A percentile compares a stretch with the other conserved stretches of the same genome.
These are phyloP conservation scores for Colletotrichum sp. DNA, from an alignment of 2,329 filamentous ascomycete genomes.

Conservation along the genomic window DNA sequence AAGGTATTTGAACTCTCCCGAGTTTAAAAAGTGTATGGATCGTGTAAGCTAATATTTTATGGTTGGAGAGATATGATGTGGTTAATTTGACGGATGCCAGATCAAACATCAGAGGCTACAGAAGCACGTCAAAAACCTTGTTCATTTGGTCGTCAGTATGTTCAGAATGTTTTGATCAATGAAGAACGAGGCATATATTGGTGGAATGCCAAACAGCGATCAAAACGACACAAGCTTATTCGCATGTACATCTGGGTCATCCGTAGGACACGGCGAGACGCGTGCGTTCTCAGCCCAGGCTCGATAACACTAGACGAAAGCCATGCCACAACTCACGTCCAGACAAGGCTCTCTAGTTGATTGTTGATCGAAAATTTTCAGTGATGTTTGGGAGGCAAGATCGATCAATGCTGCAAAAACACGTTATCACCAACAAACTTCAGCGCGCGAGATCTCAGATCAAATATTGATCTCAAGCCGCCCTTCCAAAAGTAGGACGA, in stretches of 20 bases:
- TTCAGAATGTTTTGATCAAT: not conserved
- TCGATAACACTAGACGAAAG: not conserved
- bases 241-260: not conserved
- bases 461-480: not conserved
- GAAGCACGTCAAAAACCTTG: not conserved
- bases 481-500: not conserved
- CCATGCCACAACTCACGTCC: rapidly evolving
- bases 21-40: too few species aligned
- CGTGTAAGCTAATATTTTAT: too few species aligned
- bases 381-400: not conserved
- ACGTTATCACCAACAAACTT: not conserved
- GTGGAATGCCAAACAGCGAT: not conserved
- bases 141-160: not conserved
- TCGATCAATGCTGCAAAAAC: not conserved
- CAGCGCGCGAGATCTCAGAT: not conserved
- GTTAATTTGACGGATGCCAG: too few species aligned
- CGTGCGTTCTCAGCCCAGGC: not conserved
- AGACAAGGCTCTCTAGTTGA: not conserved
- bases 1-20: too few species aligned
- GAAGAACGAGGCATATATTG: rapidly evolving
- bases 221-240: not conserved
- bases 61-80: too few species aligned
- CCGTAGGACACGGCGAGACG: not conserved
- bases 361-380: not conserved
- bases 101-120: not conserved